Percentiles rank a stretch among this genome's conserved stretches.
Conservation (phyloP, 1,284 basidiomycete species). For the Afroboletus lepidellus region DNA sequence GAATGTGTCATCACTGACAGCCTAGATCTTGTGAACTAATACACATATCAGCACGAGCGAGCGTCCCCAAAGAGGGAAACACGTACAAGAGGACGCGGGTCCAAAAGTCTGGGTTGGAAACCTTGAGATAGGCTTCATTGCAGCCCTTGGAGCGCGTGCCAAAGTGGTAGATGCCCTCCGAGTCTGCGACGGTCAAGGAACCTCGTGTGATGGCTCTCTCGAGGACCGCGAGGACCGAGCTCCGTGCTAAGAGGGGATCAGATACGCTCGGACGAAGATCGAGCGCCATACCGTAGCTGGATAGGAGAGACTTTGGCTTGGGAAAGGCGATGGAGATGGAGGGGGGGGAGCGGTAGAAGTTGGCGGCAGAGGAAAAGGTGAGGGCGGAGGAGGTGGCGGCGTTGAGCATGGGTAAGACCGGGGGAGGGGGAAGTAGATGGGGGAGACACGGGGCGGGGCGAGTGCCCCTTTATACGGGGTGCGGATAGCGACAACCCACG, state of each 20-base stretch:
- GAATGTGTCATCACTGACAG: constrained; percentile 46
- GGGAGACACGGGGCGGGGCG: constrained; percentile 26
- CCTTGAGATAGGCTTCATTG: constrained; percentile 61
- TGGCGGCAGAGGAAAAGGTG: constrained; percentile 31
- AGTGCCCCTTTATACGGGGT: constrained; percentile 43
- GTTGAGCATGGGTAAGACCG: constrained; percentile 34
- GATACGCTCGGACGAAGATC: not conserved
- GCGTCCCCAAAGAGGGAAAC: not conserved
- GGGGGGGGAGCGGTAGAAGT: constrained; percentile 34
- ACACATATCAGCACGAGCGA: constrained; percentile 14
- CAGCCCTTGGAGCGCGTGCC: constrained; percentile 51
- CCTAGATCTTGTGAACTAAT: constrained; percentile 67
- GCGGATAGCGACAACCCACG: constrained; percentile 23
- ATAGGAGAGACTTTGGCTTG: constrained; percentile 29
- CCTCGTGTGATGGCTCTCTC: constrained; percentile 57
- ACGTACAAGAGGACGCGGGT: constrained; percentile 66
- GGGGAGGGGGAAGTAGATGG: constrained; percentile 21
- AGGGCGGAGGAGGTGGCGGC: constrained; percentile 33
- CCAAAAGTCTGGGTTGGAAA: constrained; percentile 79
- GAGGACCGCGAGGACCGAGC: constrained; percentile 60
- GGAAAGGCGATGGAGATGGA: constrained; percentile 33
- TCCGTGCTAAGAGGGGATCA: constrained; percentile 48
- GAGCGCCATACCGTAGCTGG: constrained; percentile 25
- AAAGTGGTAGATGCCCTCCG: constrained; percentile 54
- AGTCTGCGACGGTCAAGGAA: constrained; percentile 62